Percentiles rank a stretch among this genome's conserved stretches.
phyloP scores from a whole-genome alignment of 2,329 filamentous ascomycete genomes.

The Ophiocordyceps camponoti-saundersi region DNA sequence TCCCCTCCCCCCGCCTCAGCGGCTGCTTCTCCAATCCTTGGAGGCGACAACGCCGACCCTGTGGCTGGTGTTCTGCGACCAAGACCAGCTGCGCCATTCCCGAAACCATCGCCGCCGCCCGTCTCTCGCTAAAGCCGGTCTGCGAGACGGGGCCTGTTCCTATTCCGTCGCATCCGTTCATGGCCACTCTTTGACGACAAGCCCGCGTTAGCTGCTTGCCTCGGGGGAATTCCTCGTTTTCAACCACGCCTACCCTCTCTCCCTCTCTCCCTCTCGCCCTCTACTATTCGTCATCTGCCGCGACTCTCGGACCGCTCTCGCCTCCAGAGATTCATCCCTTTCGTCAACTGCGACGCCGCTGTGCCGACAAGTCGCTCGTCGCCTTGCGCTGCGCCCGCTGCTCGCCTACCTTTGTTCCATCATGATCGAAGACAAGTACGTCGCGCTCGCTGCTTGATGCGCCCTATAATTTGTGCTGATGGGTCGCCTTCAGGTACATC shows the following conservation, averaged over 20 bases:
- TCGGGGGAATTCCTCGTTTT: neutral
- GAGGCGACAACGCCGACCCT: neutral
- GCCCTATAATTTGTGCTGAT: slow-evolving; percentile 4
- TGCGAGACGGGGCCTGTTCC: neutral
- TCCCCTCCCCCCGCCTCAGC: neutral
- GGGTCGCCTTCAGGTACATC: slow-evolving; percentile 41
- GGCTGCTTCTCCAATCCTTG: neutral
- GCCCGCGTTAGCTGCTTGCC: neutral
- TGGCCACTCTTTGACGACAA: neutral
- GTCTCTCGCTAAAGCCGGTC: neutral
- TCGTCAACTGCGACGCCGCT: slow-evolving; percentile 2
- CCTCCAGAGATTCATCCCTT: neutral
- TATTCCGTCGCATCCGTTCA: neutral
- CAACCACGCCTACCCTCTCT: neutral
- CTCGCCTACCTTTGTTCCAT: slow-evolving; percentile 4
- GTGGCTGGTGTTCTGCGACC: neutral
- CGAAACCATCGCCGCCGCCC: neutral
- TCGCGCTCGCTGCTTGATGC: slow-evolving; percentile 1
- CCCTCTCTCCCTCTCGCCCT: neutral
- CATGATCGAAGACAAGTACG: slow-evolving; percentile 23
- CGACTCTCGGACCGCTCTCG: neutral
- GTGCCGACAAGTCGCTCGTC: slow-evolving; percentile 4
- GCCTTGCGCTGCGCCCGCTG: neutral
- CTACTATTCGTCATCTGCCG: neutral
- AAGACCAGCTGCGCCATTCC: neutral